These are phyloP conservation scores for Spiraea crenata DNA, from an alignment of 331 rosid species.

Conservation along the genomic window DNA sequence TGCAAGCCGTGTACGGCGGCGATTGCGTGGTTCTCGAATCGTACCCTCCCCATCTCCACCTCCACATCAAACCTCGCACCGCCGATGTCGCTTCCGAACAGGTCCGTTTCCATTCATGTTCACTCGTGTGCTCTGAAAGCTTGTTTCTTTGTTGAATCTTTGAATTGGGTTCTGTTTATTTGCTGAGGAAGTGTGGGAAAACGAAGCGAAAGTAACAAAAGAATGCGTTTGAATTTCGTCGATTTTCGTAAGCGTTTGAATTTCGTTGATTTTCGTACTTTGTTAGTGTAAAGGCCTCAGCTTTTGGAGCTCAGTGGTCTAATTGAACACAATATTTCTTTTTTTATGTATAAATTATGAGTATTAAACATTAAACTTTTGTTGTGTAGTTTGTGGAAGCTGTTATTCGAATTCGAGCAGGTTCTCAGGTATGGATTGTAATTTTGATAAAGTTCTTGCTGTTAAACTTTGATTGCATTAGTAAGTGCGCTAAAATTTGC, in stretches of 20 bases:
- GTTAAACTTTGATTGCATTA: not conserved
- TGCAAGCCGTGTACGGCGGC: conserved; percentile 61
- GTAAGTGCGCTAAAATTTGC: not conserved
- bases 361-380: not conserved
- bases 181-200: not conserved
- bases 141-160: too few relatives aligned
- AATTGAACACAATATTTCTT: not conserved
- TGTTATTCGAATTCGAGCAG: conserved; percentile 45
- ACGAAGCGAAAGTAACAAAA: not conserved
- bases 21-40: conserved; percentile 53
- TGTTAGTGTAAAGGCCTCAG: not conserved
- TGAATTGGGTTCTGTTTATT: conserved; percentile 3
- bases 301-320: not conserved
- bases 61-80: conserved; percentile 76
- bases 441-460: conserved; percentile 4
- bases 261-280: not conserved
- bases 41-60: conserved; percentile 63
- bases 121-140: not conserved
- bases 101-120: conserved; percentile 31
- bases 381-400: conserved; percentile 70
- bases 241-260: too few relatives aligned
- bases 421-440: conserved; percentile 45
- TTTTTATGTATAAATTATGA: not conserved
- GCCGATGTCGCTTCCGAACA: conserved; percentile 72
- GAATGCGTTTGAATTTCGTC: too few relatives aligned